Conservation (phyloP, 768 basidiomycete species). For the Tephrocybe sp. region DNA sequence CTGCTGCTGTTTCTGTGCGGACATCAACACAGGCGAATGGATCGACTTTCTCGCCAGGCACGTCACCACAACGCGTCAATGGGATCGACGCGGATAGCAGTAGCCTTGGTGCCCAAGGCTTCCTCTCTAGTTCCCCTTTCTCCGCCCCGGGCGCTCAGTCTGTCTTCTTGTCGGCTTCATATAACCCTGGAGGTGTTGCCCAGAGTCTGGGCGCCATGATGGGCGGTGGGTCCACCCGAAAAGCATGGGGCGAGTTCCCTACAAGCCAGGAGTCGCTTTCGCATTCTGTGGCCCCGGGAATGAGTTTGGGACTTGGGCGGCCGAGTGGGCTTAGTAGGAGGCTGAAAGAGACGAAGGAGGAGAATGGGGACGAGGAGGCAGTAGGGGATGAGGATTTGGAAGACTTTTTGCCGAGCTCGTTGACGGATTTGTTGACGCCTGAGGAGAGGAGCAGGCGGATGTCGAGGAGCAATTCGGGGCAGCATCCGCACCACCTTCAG, state of each 20-base stretch:
- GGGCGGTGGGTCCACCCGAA: constrained; percentile 22
- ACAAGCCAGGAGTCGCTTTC: constrained; percentile 3
- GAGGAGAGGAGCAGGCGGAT: constrained; percentile 82
- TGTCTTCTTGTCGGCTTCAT: constrained; percentile 40
- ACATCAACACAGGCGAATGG: constrained; percentile 12
- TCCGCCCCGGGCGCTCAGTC: constrained; percentile 69
- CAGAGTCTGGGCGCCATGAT: constrained; percentile 63
- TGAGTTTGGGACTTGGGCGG: constrained; percentile 39
- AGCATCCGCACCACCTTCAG: constrained; percentile 8
- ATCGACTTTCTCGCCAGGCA: constrained; percentile 47
- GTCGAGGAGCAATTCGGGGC: constrained; percentile 66
- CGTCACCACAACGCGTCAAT: constrained; percentile 45
- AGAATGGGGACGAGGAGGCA: constrained; percentile 30
- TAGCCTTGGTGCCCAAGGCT: constrained; percentile 27
- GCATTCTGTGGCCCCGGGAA: constrained; percentile 12
- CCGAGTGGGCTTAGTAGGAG: constrained; percentile 19
- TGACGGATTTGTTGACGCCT: constrained; percentile 87
- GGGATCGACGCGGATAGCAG: constrained; percentile 30
- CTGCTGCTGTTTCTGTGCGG: no score
- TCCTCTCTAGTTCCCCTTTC: constrained; percentile 67
- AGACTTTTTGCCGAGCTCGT: constrained; percentile 84
- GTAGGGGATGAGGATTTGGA: constrained; percentile 78
- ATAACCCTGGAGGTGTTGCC: constrained; percentile 48
- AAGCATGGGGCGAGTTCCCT: constrained; percentile 31
- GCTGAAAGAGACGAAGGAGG: constrained; percentile 15